These are phyloP conservation scores for Danielia oregonensis DNA, from an alignment of 805 yeast species.

Conservation along the genomic window DNA sequence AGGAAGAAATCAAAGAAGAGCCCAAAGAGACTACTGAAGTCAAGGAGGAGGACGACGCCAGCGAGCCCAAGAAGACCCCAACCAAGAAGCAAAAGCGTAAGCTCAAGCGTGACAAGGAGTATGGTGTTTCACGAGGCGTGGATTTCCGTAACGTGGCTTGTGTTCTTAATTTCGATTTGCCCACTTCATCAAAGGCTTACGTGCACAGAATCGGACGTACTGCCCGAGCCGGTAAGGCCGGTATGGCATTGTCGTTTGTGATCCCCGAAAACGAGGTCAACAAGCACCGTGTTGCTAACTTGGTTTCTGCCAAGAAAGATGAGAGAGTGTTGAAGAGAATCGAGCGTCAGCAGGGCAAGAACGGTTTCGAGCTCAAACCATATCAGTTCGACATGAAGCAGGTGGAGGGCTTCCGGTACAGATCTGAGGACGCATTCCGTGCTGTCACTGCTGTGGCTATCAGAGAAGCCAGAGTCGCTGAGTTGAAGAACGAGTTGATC, in stretches of 20 bases:
- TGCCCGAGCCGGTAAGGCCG: constrained; percentile 94
- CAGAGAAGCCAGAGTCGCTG: constrained; percentile 90
- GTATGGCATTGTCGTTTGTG: constrained; percentile 91
- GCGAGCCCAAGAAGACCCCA: constrained; percentile 11
- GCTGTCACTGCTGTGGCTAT: constrained; percentile 87
- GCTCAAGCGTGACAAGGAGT: constrained; percentile 61
- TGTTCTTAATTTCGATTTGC: constrained; percentile 92
- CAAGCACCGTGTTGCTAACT: constrained; percentile 77
- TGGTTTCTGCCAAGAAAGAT: constrained; percentile 70
- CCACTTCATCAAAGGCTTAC: constrained; percentile 83
- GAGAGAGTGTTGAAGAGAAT: constrained; percentile 81
- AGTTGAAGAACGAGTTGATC: constrained; percentile 79
- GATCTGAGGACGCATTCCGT: constrained; percentile 96
- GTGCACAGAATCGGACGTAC: constrained; percentile 96
- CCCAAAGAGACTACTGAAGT: constrained; percentile 15
- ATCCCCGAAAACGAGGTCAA: constrained; percentile 82
- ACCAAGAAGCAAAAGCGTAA: constrained; percentile 20
- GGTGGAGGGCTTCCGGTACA: constrained; percentile 91
- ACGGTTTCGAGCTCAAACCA: constrained; percentile 76
- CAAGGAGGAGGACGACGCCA: constrained; percentile 2
- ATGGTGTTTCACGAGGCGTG: constrained; percentile 94
- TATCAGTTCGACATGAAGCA: constrained; percentile 89
- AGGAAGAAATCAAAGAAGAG: constrained; percentile 17
- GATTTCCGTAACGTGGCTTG: constrained; percentile 96
- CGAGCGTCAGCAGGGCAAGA: constrained; percentile 66